Percentiles rank a stretch among this genome's conserved stretches.
Evolutionary conservation across 1,284 basidiomycete genomes (phyloP).

Genomic region (Caloboletus firmus): DNA sequence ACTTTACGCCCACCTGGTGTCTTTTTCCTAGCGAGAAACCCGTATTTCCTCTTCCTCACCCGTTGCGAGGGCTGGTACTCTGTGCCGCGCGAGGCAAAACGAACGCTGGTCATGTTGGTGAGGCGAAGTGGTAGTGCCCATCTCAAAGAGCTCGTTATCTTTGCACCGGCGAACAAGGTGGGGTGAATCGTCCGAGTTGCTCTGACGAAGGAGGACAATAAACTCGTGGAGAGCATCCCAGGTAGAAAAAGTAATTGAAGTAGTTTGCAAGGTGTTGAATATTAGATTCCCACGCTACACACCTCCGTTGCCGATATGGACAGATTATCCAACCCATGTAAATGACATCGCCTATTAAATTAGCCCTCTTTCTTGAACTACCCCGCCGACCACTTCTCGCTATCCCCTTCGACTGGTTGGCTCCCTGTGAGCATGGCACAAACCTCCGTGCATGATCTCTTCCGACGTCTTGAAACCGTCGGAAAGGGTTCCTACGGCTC

Average conservation of each 20-base stretch:
- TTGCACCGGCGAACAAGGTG: conserved; percentile 11
- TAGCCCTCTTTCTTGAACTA: neutral
- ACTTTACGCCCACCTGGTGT: conserved; percentile 33
- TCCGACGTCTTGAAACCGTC: conserved; percentile 71
- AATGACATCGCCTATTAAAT: neutral
- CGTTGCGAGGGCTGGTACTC: conserved; percentile 38
- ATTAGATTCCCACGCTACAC: conserved; percentile 22
- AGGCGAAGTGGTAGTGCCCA: conserved; percentile 27
- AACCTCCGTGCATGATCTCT: conserved; percentile 57
- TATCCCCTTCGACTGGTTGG: neutral
- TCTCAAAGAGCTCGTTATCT: conserved; percentile 19
- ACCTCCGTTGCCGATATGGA: neutral
- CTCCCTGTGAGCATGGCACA: conserved; percentile 37
- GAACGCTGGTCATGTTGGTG: conserved; percentile 23
- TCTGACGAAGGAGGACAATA: conserved; percentile 28
- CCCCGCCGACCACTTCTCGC: neutral
- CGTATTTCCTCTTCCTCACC: conserved; percentile 34
- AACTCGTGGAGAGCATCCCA: conserved; percentile 18
- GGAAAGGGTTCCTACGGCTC: conserved; percentile 97
- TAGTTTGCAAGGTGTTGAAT: neutral
- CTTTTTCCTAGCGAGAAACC: conserved; percentile 36
- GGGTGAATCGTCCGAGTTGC: conserved; percentile 28
- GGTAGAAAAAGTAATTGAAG: neutral
- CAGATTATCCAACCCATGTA: neutral
- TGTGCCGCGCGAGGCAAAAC: conserved; percentile 39